These are phyloP conservation scores for Samsoniella hepiali DNA, from an alignment of 2,329 filamentous ascomycete genomes.

Conservation along the genomic window DNA sequence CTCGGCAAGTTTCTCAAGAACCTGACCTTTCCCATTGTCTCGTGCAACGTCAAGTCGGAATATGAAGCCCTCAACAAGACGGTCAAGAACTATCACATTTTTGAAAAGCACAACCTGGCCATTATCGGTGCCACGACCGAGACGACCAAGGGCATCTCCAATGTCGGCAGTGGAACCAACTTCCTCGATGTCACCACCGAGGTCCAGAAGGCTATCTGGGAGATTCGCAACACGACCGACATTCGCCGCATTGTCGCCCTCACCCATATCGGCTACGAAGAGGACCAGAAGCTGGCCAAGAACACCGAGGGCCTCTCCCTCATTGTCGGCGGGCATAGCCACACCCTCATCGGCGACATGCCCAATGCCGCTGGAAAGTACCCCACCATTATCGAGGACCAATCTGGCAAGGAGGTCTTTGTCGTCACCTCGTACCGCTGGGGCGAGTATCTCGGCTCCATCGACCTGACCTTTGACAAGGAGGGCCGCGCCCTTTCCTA, in stretches of 20 bases:
- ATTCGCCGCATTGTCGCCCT: slow-evolving; percentile 63
- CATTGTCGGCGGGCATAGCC: slow-evolving; percentile 62
- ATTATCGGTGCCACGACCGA: slow-evolving; percentile 63
- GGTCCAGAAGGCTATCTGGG: slow-evolving; percentile 59
- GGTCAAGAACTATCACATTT: slow-evolving; percentile 64
- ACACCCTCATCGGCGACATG: slow-evolving; percentile 59
- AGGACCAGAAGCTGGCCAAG: slow-evolving; percentile 58
- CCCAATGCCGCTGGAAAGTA: slow-evolving; percentile 57
- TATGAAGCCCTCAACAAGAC: slow-evolving; percentile 58
- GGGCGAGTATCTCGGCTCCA: slow-evolving; percentile 67
- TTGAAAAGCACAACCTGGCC: slow-evolving; percentile 57
- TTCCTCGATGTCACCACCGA: slow-evolving; percentile 57
- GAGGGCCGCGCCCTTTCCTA: slow-evolving; percentile 61
- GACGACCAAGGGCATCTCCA: slow-evolving; percentile 56
- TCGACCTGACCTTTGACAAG: slow-evolving; percentile 61
- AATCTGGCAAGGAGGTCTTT: slow-evolving; percentile 63
- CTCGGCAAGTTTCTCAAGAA: slow-evolving; percentile 61
- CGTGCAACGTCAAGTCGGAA: slow-evolving; percentile 60
- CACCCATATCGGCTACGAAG: slow-evolving; percentile 65
- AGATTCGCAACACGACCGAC: slow-evolving; percentile 58
- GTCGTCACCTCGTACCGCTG: slow-evolving; percentile 66
- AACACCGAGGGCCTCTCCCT: slow-evolving; percentile 62
- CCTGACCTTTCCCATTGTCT: slow-evolving; percentile 62
- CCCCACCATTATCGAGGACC: slow-evolving; percentile 60
- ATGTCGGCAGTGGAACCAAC: slow-evolving; percentile 53